These are phyloP conservation scores for Backusella psychrophila DNA, from an alignment of 192 early-diverging fungal species.

Conservation along the genomic window DNA sequence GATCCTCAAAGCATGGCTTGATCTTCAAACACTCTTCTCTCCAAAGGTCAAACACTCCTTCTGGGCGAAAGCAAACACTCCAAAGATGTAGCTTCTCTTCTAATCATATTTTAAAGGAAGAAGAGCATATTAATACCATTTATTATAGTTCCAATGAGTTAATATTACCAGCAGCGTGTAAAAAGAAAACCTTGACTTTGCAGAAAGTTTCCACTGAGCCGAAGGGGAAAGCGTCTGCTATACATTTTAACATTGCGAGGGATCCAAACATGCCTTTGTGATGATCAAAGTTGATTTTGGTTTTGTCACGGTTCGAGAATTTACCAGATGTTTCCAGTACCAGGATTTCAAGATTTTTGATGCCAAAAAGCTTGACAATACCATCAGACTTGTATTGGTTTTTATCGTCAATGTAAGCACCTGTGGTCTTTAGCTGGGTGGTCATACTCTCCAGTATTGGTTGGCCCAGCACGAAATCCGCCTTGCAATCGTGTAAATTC, in stretches of 20 bases:
- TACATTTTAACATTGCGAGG: not conserved
- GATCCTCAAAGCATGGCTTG: no score
- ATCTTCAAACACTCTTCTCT: not conserved
- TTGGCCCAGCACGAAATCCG: not conserved
- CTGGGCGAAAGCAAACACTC: not conserved
- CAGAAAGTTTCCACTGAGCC: not conserved
- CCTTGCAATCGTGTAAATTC: not conserved
- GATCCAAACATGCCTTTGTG: conserved; percentile 6
- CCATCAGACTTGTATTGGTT: not conserved
- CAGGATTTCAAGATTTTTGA: not conserved
- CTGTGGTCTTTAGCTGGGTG: not conserved
- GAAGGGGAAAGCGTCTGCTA: not conserved
- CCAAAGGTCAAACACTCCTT: not conserved
- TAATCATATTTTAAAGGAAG: not conserved
- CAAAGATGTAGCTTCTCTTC: not conserved
- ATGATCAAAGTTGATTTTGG: not conserved
- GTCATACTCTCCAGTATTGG: not conserved
- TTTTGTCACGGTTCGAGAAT: not conserved
- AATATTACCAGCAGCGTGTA: not conserved
- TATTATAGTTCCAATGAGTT: not conserved
- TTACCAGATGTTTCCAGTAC: not conserved
- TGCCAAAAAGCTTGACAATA: not conserved
- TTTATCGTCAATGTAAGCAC: not conserved
- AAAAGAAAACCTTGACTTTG: not conserved
- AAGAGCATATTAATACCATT: not conserved